Evolutionary conservation across 1,284 basidiomycete species (phyloP).

Genomic region (Ceratobasidium sp.): DNA sequence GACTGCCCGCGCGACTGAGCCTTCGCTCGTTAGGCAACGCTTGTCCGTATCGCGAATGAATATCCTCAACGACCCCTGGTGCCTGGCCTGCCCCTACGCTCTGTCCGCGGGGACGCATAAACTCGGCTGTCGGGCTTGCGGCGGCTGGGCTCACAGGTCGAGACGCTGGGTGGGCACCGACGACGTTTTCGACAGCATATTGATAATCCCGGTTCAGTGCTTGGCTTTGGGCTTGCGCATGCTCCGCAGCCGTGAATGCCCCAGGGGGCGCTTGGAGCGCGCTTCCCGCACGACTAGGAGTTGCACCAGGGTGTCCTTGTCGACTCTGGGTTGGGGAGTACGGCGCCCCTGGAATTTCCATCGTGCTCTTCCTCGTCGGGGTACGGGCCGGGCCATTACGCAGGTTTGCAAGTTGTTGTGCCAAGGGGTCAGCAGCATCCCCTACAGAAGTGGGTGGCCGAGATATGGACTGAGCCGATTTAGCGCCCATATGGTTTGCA

Average conservation of each 20-base stretch:
- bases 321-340: slow-evolving; percentile 4
- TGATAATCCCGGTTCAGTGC: slow-evolving; percentile 41
- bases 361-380: slow-evolving; percentile 34
- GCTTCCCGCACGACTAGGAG: slow-evolving; percentile 25
- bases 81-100: slow-evolving; percentile 46
- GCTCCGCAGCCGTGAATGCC: slow-evolving; percentile 38
- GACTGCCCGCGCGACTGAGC: slow-evolving; percentile 51
- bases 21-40: slow-evolving; percentile 85
- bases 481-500: slow-evolving; percentile 23
- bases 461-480: slow-evolving; percentile 13
- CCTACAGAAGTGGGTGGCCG: slow-evolving; percentile 50
- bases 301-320: background rate
- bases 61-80: slow-evolving; percentile 69
- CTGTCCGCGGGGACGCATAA: slow-evolving; percentile 68
- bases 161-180: slow-evolving; percentile 73
- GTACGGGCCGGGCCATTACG: slow-evolving; percentile 48
- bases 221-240: slow-evolving; percentile 35
- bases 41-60: slow-evolving; percentile 78
- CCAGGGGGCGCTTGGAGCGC: slow-evolving; percentile 32
- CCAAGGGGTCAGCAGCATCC: slow-evolving; percentile 72
- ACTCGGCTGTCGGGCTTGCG: slow-evolving; percentile 63
- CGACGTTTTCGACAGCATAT: slow-evolving; percentile 68
- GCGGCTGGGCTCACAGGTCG: slow-evolving; percentile 71
- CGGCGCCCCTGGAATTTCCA: slow-evolving; percentile 43
- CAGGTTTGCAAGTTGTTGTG: slow-evolving; percentile 67